Conservation (phyloP, 2,329 filamentous ascomycete species). For the Phoma sp. region DNA sequence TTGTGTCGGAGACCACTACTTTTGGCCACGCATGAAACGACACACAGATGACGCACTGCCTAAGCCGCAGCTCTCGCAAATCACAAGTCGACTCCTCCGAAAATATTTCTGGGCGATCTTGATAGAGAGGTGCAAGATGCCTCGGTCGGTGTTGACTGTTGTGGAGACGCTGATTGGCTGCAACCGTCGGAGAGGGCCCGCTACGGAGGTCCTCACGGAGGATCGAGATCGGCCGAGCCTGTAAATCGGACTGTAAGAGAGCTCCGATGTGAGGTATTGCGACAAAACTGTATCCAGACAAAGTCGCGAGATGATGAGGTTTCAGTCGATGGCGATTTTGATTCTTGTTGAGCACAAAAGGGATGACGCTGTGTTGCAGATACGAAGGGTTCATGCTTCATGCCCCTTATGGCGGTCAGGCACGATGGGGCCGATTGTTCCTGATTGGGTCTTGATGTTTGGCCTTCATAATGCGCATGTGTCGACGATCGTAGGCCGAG, state of each 20-base stretch:
- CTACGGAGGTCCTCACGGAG: constrained; percentile 10
- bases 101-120: constrained; percentile 13
- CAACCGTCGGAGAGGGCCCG: constrained; percentile 1
- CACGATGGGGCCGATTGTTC: not conserved
- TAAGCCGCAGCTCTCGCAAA: constrained; percentile 13
- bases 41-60: constrained; percentile 20
- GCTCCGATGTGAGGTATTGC: not conserved
- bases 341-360: not conserved
- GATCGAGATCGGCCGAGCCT: constrained; percentile 12
- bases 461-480: not conserved
- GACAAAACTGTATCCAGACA: not conserved
- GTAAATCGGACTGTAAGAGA: not conserved
- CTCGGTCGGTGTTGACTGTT: constrained; percentile 24
- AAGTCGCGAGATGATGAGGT: not conserved
- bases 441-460: not conserved
- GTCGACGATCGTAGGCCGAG: not conserved
- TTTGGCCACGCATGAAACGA: constrained; percentile 11
- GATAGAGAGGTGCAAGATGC: constrained; percentile 21
- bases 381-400: not conserved
- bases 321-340: not conserved
- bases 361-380: not conserved
- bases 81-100: constrained; percentile 18
- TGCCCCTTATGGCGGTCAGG: not conserved
- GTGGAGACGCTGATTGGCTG: constrained; percentile 22
- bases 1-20: constrained; percentile 7